phyloP scores from a whole-genome alignment of 371 early-diverging fungal species.

The Funneliformis caledonium region DNA sequence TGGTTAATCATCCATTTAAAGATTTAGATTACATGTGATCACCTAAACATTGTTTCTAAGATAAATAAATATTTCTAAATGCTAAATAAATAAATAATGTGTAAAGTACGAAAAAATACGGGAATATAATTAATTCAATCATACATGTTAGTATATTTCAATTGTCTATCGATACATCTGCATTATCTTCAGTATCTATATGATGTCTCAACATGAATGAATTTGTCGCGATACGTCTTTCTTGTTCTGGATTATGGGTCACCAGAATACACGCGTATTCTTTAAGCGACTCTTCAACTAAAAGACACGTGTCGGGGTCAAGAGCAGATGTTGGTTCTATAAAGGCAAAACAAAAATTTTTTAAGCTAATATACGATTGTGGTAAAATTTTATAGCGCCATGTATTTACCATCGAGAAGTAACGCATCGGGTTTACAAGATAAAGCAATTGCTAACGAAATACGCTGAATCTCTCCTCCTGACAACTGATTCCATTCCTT shows the following conservation, averaged over 20 bases:
- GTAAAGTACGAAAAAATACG: no score
- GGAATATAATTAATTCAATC: background rate
- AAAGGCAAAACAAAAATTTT: background rate
- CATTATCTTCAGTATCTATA: background rate
- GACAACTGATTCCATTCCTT: constrained; percentile 79
- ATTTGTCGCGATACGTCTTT: constrained; percentile 63
- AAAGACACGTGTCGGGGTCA: constrained; percentile 71
- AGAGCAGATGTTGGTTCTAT: constrained; percentile 87
- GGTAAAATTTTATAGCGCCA: background rate
- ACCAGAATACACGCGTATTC: constrained; percentile 76
- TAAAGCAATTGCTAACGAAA: constrained; percentile 79
- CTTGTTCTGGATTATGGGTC: constrained; percentile 81
- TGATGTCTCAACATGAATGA: background rate
- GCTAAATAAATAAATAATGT: no score
- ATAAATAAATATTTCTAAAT: no score
- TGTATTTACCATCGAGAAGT: constrained; percentile 75
- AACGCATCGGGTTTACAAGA: constrained; percentile 82
- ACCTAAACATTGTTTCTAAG: no score
- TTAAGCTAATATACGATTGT: background rate
- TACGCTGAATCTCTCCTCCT: constrained; percentile 90
- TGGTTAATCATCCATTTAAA: no score
- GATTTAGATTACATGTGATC: no score
- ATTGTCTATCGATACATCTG: background rate
- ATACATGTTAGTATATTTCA: background rate
- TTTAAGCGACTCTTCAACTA: constrained; percentile 76